phyloP scores from a whole-genome alignment of 108 stramenopile species.

The Nitzschia sp. region DNA sequence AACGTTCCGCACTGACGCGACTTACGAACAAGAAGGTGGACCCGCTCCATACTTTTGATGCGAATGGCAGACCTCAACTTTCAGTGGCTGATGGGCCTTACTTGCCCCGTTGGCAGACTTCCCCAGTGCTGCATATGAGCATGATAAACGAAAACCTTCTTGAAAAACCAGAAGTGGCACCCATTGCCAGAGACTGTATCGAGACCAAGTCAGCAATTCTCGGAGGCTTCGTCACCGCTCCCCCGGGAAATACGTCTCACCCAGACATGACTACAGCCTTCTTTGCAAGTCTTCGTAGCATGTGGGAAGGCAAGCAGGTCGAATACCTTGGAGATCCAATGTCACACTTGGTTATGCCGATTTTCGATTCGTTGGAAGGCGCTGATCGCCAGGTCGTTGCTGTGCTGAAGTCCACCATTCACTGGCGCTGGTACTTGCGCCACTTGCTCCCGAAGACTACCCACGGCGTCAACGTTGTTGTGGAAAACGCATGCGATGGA shows the following conservation, averaged over 20 bases:
- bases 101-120: conserved; percentile 20
- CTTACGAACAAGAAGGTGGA: conserved; percentile 11
- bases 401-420: conserved; percentile 48
- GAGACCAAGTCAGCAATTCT: conserved; percentile 6
- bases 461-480: conserved; percentile 53
- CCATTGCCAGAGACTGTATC: conserved; percentile 1
- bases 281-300: conserved; percentile 15
- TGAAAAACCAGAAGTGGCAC: not conserved
- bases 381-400: conserved; percentile 35
- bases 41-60: conserved; percentile 5
- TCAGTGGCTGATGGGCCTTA: conserved; percentile 1
- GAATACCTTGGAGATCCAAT: conserved; percentile 14
- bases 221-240: conserved; percentile 13
- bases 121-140: conserved; percentile 5
- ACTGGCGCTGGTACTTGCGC: conserved; percentile 44
- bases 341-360: conserved; percentile 17
- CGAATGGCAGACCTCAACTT: not conserved
- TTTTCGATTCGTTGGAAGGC: conserved; percentile 3
- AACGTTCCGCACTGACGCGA: not conserved
- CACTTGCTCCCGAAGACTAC: conserved; percentile 44
- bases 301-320: conserved; percentile 4
- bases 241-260: conserved; percentile 6
- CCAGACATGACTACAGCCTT: not conserved
- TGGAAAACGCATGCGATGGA: conserved; percentile 32
- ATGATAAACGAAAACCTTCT: conserved; percentile 13